Conservation (phyloP, 2,329 filamentous ascomycete genomes). For the Pseudocercospora crystallina region DNA sequence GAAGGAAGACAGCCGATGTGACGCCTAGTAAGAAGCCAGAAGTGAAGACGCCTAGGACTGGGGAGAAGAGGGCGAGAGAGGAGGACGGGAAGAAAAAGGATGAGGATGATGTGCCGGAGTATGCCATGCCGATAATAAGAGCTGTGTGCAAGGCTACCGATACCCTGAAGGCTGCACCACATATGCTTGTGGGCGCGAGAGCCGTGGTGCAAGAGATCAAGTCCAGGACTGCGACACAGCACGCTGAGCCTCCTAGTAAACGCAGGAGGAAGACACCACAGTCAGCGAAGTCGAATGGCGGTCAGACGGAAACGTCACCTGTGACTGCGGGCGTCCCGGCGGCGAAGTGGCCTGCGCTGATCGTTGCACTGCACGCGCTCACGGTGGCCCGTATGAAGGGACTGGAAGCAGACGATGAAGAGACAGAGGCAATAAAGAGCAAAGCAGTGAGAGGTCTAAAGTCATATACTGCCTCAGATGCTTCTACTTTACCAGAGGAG, state of each 20-base stretch:
- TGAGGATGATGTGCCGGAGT: slow-evolving; percentile 9
- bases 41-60: slow-evolving; percentile 11
- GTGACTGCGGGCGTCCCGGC: slow-evolving; percentile 4
- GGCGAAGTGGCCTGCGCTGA: slow-evolving; percentile 21
- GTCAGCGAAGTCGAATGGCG: slow-evolving; percentile 5
- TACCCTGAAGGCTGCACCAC: slow-evolving; percentile 19
- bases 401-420: slow-evolving; percentile 4
- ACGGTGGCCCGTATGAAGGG: slow-evolving; percentile 17
- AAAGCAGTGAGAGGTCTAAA: slow-evolving; percentile 11
- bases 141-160: slow-evolving; percentile 45
- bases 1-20: neutral
- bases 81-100: neutral
- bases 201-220: slow-evolving; percentile 19
- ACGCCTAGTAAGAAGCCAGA: too few species aligned
- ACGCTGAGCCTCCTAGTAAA: slow-evolving; percentile 8
- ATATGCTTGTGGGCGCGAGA: slow-evolving; percentile 23
- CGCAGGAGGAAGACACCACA: slow-evolving; percentile 15
- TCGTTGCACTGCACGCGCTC: slow-evolving; percentile 16
- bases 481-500: slow-evolving; percentile 9
- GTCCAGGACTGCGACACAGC: slow-evolving; percentile 5
- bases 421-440: slow-evolving; percentile 6
- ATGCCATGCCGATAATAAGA: slow-evolving; percentile 46
- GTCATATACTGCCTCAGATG: slow-evolving; percentile 1
- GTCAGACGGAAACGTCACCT: neutral
- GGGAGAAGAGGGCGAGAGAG: slow-evolving; percentile 4